Evolutionary conservation across 1,139 yeast genomes (phyloP), one percentile per base, ranked within the genome.

Genomic region (Suhomyces atakaporum): DNA sequence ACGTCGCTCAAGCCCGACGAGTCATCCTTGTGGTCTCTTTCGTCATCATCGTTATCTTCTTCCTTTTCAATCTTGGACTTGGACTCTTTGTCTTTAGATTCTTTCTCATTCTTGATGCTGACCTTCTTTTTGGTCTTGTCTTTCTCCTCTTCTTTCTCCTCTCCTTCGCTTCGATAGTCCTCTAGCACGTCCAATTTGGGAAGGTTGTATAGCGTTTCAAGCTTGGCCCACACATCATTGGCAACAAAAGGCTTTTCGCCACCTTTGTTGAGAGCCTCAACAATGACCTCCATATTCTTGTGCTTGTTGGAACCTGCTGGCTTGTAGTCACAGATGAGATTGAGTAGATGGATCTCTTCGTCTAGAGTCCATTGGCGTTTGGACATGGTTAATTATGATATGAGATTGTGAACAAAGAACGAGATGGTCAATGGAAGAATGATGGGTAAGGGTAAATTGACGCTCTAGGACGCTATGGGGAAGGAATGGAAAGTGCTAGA

Each of bases 281-380:
- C 62, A 11, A 86, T 80, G 15, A 68, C 51, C 40, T 66, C 60
- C 77, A 86, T 71, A 45, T 83, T 75, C 51, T 77, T 74, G 43
- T 79, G 79, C 49, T 77, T 82, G 48, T 76, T 62, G 25, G 60
- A 54, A 0, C 86, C 85, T 3, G 77, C 65, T 1, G 95, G 95
- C 52, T 82, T 82, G 60, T 69, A 73, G 45, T 79, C 82, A 46
- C 92, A 80, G 2, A 84, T 69, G 34, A 87, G 78, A 39, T 77
- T 68, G 51, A 84, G 77, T 25, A 86, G 68, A 44, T 69, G 69
- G 33, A 82, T 79, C 54, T 86, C 95, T 43, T 83, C 86, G 34
- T 78, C 81, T 2, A 71, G 56, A 7, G 72, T 60, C 95, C 95
- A 73, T 63, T 42, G 60, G 13, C 28, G 18, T 11, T 11, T 12